Conservation (phyloP, 2,329 filamentous ascomycete species). For the Pyricularia pennisetigena region DNA sequence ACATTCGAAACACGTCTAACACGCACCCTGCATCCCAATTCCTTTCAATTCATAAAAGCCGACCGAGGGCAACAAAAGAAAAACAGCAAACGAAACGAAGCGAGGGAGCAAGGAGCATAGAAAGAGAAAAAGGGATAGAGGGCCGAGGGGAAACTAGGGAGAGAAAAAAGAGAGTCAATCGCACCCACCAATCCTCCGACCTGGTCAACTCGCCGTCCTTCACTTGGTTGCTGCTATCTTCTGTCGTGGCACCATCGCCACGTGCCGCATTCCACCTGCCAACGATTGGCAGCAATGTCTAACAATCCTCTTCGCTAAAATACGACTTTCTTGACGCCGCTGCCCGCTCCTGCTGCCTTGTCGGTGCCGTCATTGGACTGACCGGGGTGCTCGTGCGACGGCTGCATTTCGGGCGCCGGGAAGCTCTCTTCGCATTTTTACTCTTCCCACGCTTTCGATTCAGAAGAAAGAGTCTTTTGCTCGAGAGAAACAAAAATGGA, state of each 20-base stretch:
- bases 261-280: neutral
- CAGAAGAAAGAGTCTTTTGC: neutral
- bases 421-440: neutral
- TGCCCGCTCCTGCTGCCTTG: neutral
- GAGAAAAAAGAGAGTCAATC: neutral
- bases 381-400: neutral
- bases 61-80: neutral
- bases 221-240: neutral
- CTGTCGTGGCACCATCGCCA: neutral
- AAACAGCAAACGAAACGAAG: neutral
- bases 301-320: neutral
- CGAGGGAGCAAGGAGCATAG: neutral
- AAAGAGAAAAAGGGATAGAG: neutral
- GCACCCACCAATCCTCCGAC: neutral
- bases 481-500: conserved; percentile 1
- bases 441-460: neutral
- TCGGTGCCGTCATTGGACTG: neutral
- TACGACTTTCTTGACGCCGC: neutral
- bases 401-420: neutral
- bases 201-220: neutral
- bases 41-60: neutral
- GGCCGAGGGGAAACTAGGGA: neutral
- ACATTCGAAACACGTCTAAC: neutral
- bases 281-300: neutral
- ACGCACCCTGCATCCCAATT: neutral